Evolutionary conservation across 169 alveolate genomes (phyloP), one percentile per base, ranked within the genome.

Genomic region (Theileria sp.): DNA sequence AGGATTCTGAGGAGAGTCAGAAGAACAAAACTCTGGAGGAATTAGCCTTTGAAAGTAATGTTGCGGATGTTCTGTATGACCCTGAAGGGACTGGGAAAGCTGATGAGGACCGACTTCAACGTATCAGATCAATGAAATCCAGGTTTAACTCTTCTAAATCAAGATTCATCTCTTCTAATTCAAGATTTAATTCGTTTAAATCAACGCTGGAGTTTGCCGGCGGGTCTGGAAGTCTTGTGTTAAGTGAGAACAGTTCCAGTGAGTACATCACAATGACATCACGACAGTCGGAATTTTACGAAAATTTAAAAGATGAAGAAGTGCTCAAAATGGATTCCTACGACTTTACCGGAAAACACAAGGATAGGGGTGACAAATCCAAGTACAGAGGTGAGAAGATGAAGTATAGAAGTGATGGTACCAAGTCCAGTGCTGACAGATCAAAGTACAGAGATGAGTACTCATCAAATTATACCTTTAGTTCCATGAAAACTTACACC

Each of bases 11-110:
- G 15, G 88, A 82, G 5, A 80, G 51, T n/a, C 78, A 58, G 17
- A 3, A 61, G 23, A 77, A 82, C 44, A 80, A 73, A 73, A 49
- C 70, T 17, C 64, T 19, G 61, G 79, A 82, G 72, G 77, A 75
- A 19, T 83, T 75, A 75, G 86, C 62, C 8, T 21, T 23, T 19
- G 79, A 71, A 26, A 36, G 28, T 21, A 38, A 19, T 19, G 68
- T 21, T 36, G 51, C 30, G 61, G 79, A 54, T 19, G 28, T 19
- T 3, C 21, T 28, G 79, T 36, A 36, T 26, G 38, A 21, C 5
- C 56, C 26, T 10, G 75, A 38, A 66, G 38, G 30, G 64, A 25
- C 44, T 6, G 75, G 28, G 12, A 75, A 71, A 9, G 79, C 32
- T 9, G 66, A 71, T 26, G 69, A 61, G 17, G 69, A 44, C 17